Percentiles rank a stretch among this genome's conserved stretches.
phyloP scores from a whole-genome alignment of 2,329 filamentous ascomycete genomes.

The Chalaropsis thielavioides region DNA sequence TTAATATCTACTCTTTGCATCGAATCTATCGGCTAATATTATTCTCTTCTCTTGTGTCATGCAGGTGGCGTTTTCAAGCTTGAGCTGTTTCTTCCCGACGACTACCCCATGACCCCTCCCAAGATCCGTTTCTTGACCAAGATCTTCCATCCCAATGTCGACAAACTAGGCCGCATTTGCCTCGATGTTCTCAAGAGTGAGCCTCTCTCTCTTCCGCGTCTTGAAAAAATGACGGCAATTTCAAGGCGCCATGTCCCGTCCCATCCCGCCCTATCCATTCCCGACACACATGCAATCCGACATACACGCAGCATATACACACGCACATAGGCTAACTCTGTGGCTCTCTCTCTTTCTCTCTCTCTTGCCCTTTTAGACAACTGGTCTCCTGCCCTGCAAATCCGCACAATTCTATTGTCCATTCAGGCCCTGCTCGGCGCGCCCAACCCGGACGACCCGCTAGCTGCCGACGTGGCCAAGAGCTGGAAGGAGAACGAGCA shows the following conservation, averaged over 20 bases:
- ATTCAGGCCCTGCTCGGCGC: slow-evolving; percentile 94
- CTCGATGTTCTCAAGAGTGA: slow-evolving; percentile 92
- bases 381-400: slow-evolving; percentile 96
- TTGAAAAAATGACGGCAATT: background rate
- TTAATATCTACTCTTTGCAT: background rate
- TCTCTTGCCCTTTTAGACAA: slow-evolving; percentile 51
- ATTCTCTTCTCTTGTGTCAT: background rate
- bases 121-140: slow-evolving; percentile 98
- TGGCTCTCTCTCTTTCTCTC: background rate
- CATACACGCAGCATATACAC: background rate
- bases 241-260: background rate
- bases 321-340: slow-evolving; percentile 10
- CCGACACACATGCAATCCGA: background rate
- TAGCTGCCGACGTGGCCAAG: slow-evolving; percentile 94
- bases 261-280: background rate
- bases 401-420: slow-evolving; percentile 93
- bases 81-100: slow-evolving; percentile 92
- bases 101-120: slow-evolving; percentile 97
- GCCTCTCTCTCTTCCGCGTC: slow-evolving; percentile 21
- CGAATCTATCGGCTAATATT: background rate
- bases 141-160: slow-evolving; percentile 98
- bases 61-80: slow-evolving; percentile 79
- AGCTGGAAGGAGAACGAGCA: slow-evolving; percentile 95
- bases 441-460: slow-evolving; percentile 94
- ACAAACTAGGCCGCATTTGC: slow-evolving; percentile 93